Evolutionary conservation across 331 rosid species (phyloP).

Genomic region (Acacia concinna): DNA sequence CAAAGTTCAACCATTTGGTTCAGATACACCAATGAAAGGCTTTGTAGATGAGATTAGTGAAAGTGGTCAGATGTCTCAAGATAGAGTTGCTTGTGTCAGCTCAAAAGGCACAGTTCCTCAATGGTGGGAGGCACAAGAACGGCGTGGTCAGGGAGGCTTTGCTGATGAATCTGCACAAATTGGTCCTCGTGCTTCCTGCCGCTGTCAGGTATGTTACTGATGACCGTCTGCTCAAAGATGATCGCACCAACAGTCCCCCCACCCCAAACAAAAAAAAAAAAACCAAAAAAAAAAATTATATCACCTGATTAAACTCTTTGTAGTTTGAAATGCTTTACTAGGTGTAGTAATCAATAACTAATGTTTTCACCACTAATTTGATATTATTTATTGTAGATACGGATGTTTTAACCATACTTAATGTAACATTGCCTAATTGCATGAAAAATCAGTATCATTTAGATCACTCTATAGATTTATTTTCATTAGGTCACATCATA

Average conservation of each 20-base stretch:
- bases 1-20: slow-evolving; percentile 56
- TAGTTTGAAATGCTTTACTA: slow-evolving; percentile 12
- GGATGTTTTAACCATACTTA: slow-evolving; percentile 2
- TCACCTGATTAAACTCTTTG: slow-evolving; percentile 4
- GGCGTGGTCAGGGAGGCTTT: slow-evolving; percentile 72
- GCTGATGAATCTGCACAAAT: slow-evolving; percentile 76
- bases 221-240: slow-evolving; percentile 11
- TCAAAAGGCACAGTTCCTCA: slow-evolving; percentile 45
- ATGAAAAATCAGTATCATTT: not conserved
- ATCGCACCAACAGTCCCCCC: not conserved
- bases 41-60: slow-evolving; percentile 75
- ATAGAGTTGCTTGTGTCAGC: slow-evolving; percentile 42
- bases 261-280: too few relatives aligned
- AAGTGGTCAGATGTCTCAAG: slow-evolving; percentile 52
- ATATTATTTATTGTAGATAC: not conserved
- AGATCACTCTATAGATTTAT: slow-evolving; percentile 1
- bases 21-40: slow-evolving; percentile 78
- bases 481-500: slow-evolving; percentile 5
- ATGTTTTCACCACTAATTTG: not conserved
- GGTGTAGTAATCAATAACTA: not conserved
- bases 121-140: slow-evolving; percentile 97
- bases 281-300: too few relatives aligned
- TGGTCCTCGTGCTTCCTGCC: slow-evolving; percentile 93
- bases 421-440: not conserved
- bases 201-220: slow-evolving; percentile 70